phyloP scores from a whole-genome alignment of 2,329 filamentous ascomycete genomes.

The Ascochyta rabiei region DNA sequence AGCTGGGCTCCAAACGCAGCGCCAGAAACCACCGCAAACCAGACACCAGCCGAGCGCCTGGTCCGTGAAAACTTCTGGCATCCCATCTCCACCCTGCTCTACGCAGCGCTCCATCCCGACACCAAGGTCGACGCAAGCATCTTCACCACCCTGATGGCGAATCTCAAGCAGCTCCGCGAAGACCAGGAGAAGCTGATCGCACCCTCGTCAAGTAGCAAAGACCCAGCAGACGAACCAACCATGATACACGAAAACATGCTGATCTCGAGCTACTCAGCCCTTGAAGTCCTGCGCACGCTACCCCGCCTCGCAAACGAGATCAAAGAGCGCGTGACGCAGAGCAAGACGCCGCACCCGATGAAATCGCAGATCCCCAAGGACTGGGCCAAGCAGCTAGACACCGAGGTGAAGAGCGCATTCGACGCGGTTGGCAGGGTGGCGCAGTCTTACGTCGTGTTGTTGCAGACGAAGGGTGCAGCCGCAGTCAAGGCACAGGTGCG shows the following conservation, averaged over 20 bases:
- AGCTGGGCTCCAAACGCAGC: not conserved
- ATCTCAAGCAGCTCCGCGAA: conserved; percentile 15
- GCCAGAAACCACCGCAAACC: not conserved
- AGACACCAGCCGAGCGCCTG: not conserved
- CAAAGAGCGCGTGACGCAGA: conserved; percentile 21
- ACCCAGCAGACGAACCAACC: conserved; percentile 20
- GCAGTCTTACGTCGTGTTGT: conserved; percentile 22
- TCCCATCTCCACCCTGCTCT: conserved; percentile 6
- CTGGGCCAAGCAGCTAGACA: conserved; percentile 20
- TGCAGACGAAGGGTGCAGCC: conserved; percentile 28
- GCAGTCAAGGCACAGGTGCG: conserved; percentile 31
- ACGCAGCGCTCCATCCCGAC: not conserved
- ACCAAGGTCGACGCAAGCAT: not conserved
- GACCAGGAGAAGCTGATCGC: conserved; percentile 20
- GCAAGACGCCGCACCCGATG: conserved; percentile 26
- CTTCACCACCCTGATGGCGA: conserved; percentile 5
- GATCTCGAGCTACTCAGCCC: conserved; percentile 28
- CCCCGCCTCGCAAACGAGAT: conserved; percentile 23
- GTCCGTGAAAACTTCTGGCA: conserved; percentile 4
- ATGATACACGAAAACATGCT: conserved; percentile 36
- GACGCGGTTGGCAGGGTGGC: conserved; percentile 23
- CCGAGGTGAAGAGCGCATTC: conserved; percentile 18
- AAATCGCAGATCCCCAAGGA: conserved; percentile 23
- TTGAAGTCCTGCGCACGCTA: conserved; percentile 30
- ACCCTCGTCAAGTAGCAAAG: conserved; percentile 6